phyloP scores from a whole-genome alignment of 495 filamentous ascomycete genomes.

The Tuber indicum region DNA sequence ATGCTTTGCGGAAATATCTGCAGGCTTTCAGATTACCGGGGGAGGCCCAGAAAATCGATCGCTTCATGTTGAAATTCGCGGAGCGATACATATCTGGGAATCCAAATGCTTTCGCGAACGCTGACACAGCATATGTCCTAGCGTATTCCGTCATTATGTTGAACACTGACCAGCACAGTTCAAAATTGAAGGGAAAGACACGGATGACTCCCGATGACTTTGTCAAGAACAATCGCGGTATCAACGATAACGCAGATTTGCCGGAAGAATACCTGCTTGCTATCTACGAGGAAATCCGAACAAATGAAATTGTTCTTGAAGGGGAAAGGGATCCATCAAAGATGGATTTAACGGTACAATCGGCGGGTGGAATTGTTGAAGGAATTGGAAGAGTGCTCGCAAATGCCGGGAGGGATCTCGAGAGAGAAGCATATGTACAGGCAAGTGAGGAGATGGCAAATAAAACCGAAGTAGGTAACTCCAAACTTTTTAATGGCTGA shows the following conservation, averaged over 20 bases:
- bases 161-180: conserved; percentile 92
- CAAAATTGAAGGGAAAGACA: conserved; percentile 62
- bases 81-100: conserved; percentile 91
- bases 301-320: conserved; percentile 88
- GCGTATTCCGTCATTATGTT: conserved; percentile 95
- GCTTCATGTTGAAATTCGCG: conserved; percentile 98
- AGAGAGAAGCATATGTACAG: conserved; percentile 86
- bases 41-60: conserved; percentile 98
- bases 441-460: conserved; percentile 92
- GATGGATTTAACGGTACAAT: conserved; percentile 56
- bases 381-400: conserved; percentile 83
- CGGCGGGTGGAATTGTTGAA: conserved; percentile 66
- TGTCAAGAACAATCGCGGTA: conserved; percentile 96
- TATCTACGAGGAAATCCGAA: conserved; percentile 87
- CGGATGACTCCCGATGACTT: conserved; percentile 96
- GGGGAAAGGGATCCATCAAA: conserved; percentile 84
- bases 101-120: conserved; percentile 95
- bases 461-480: conserved; percentile 55
- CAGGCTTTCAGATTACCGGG: conserved; percentile 93
- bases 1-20: conserved; percentile 81
- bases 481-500: neutral
- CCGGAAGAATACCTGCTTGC: conserved; percentile 83
- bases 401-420: conserved; percentile 82
- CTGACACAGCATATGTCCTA: conserved; percentile 93
- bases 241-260: conserved; percentile 92